phyloP scores from a whole-genome alignment of 164 flowering plant species.

The grape (Vitis vinifera) region ASM3070453v1 NC_081822.1:4884001-4884500 shows the following conservation, averaged over 20 bases:
- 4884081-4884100: constrained; percentile 37
- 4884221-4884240: constrained; percentile 96
- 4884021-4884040: constrained; percentile 25
- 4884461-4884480: constrained; percentile 95
- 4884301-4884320: constrained; percentile 99
- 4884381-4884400: constrained; percentile 88
- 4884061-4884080: constrained; percentile 35
- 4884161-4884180: constrained; percentile 85
- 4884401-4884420: constrained; percentile 94
- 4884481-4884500: constrained; percentile 78
- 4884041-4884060: constrained; percentile 26
- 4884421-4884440: constrained; percentile 99
- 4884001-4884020: constrained; percentile 23
- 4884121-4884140: constrained; percentile 76
- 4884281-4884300: constrained; percentile 93
- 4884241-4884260: constrained; percentile 90
- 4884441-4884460: constrained; percentile 87
- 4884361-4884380: constrained; percentile 95
- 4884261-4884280: constrained; percentile 87
- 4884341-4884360: constrained; percentile 87
- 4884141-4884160: constrained; percentile 98
- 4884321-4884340: constrained; percentile 72
- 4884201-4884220: constrained; percentile 88
- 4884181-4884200: constrained; percentile 76
- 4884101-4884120: constrained; percentile 38